Evolutionary conservation across 495 filamentous ascomycete genomes (phyloP), one percentile per base, ranked within the genome.

Genomic region (Xylaria venustula): DNA sequence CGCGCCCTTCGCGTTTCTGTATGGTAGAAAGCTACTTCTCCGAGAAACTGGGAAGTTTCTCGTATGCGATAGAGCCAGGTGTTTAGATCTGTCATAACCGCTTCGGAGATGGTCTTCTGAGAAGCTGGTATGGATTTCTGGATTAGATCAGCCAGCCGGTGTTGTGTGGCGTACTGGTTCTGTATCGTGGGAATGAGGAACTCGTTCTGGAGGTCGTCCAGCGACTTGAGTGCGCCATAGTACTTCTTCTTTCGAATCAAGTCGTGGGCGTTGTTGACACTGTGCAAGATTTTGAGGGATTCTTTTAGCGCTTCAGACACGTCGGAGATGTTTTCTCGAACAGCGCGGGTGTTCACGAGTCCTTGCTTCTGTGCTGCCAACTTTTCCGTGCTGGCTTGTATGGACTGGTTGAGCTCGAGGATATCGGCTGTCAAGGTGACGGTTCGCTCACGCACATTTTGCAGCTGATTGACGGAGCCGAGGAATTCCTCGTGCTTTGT

Each of bases 401-500:
- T 97, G 17, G 91, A 93, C 67, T 95, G 89, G 67, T 96, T 97
- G 58, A 99, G 81, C 60, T 90, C 84, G 60, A 98, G 79, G 60
- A 97, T 97, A 73, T 98, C 91, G n/a, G 88, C 82, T 0, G 93
- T 97, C 57, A 99, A 75, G 50, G 83, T 81, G 6, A 93, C 90
- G 0, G 93, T 96, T 12, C 91, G 93, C 73, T 96, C 89, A 49
- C 93, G 87, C 19, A 97, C 92, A 40, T 87, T 85, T 56, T 96
- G 90, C 19, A 99, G 85, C 65, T 96, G 90, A 67, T 93, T 94
- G 64, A 98, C 91, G 7, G 93, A 97, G 22, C 79, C 85, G 32
- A 98, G 87, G 68, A 99, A 99, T 59, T 97, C 94, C 68, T 98
- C 93, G 70, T 97, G 94, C 67, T 97, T 97, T 32, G 87, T 90